phyloP scores from a whole-genome alignment of 2,329 filamentous ascomycete genomes.

The Fusarium mexicanum region DNA sequence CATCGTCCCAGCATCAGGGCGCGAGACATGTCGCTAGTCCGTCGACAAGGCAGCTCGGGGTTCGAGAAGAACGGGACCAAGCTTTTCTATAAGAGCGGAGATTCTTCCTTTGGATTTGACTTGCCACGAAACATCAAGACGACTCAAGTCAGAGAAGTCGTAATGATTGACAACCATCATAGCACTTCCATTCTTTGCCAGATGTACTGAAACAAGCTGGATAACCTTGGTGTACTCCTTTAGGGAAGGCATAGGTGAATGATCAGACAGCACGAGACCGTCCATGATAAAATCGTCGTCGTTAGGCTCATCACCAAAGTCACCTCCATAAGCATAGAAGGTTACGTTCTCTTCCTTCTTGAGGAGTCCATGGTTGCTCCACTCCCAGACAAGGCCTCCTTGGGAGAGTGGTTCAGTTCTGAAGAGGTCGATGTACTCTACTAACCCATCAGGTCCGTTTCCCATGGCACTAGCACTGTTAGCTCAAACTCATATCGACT shows the following conservation, averaged over 20 bases:
- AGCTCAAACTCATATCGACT: not conserved
- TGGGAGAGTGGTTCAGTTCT: conserved; percentile 61
- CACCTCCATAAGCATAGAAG: conserved; percentile 63
- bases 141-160: conserved; percentile 10
- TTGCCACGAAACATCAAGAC: conserved; percentile 18
- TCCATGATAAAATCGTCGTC: conserved; percentile 69
- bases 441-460: conserved; percentile 73
- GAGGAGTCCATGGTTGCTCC: conserved; percentile 61
- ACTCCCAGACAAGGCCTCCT: conserved; percentile 74
- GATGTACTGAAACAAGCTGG: not conserved
- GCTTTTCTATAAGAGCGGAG: not conserved
- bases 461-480: conserved; percentile 66
- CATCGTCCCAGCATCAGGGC: rapidly evolving
- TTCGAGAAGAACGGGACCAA: not conserved
- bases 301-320: conserved; percentile 69
- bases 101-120: not conserved
- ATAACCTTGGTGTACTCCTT: conserved; percentile 28
- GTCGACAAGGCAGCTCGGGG: not conserved
- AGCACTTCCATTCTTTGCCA: not conserved
- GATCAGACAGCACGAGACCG: conserved; percentile 50
- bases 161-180: conserved; percentile 9
- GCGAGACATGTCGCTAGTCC: rapidly evolving
- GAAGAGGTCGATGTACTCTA: conserved; percentile 74
- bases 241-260: conserved; percentile 7
- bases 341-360: conserved; percentile 1